Conservation (phyloP, 192 early-diverging fungal species). For the Podila epicladia region DNA sequence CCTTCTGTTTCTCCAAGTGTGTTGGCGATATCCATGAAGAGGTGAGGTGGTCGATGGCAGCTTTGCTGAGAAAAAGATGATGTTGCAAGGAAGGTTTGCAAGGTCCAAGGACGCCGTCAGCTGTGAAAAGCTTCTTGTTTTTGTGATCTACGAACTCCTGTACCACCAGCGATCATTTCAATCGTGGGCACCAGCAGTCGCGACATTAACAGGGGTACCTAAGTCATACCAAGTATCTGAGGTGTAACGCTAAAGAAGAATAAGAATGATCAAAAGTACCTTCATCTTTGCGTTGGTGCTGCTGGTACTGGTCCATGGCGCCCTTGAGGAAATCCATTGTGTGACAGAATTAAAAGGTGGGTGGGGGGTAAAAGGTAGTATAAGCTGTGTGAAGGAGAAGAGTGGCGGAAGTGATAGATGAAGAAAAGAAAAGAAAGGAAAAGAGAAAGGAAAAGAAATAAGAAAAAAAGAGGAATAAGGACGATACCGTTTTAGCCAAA, state of each 20-base stretch:
- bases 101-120: too few relatives aligned
- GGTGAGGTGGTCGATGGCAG: too few relatives aligned
- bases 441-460: conserved; percentile 13
- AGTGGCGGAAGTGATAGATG: not conserved
- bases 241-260: not conserved
- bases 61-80: too few relatives aligned
- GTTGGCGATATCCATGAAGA: too few relatives aligned
- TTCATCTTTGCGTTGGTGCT: not conserved
- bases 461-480: not conserved
- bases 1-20: too few relatives aligned
- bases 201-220: too few relatives aligned
- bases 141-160: too few relatives aligned
- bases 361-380: not conserved
- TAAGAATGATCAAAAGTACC: not conserved
- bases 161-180: too few relatives aligned
- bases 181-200: too few relatives aligned
- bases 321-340: conserved; percentile 18
- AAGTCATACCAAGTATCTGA: too few relatives aligned
- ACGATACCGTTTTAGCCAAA: not conserved
- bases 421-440: not conserved
- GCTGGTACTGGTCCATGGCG: not conserved
- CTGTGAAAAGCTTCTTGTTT: too few relatives aligned
- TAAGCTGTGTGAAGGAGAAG: not conserved
- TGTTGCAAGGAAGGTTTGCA: too few relatives aligned
- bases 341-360: not conserved